A percentile compares a stretch with the other conserved stretches of the same genome.
Conservation (phyloP, 306 rosid genomes). For the Fragaria iinumae region DNA sequence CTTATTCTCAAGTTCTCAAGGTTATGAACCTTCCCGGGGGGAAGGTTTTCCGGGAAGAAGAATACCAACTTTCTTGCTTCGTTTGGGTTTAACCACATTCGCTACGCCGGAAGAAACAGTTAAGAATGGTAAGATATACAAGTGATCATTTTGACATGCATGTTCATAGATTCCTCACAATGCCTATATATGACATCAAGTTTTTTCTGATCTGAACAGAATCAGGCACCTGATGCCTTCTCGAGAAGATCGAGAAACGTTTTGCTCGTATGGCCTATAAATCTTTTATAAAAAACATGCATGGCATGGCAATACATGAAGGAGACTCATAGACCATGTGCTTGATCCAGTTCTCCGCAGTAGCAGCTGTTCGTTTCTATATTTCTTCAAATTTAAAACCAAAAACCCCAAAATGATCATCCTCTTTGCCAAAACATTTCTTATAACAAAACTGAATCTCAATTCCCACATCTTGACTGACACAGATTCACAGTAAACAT, state of each 20-base stretch:
- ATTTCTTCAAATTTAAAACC: background rate
- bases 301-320: background rate
- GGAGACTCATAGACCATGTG: slow-evolving; percentile 18
- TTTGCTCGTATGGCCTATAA: background rate
- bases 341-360: slow-evolving; percentile 1
- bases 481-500: background rate
- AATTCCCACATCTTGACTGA: background rate
- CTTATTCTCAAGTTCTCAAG: background rate
- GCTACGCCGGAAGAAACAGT: background rate
- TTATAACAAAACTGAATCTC: background rate
- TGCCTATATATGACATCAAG: background rate
- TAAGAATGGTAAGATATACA: background rate
- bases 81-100: background rate
- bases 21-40: background rate
- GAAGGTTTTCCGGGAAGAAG: background rate
- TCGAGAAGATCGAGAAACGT: slow-evolving; percentile 6
- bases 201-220: background rate
- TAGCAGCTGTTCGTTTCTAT: slow-evolving; percentile 1
- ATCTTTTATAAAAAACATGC: background rate
- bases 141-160: background rate
- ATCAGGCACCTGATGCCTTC: background rate
- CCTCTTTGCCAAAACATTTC: background rate
- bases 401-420: background rate
- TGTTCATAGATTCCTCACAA: slow-evolving; percentile 12
- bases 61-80: background rate